Conservation (phyloP, 805 yeast genomes). For the Pichia kluyveri region DNA sequence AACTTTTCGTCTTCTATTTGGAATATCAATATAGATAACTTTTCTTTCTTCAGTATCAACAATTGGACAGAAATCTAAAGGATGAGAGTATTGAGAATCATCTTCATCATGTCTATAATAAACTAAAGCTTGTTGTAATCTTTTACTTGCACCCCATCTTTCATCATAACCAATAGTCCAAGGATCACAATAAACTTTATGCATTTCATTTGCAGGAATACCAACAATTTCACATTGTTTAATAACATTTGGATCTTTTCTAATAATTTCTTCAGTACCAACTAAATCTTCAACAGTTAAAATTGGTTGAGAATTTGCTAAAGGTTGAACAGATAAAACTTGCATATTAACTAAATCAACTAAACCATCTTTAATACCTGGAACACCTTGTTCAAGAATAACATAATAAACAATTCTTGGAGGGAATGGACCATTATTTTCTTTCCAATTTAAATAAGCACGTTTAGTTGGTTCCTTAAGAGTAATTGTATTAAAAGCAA, state of each 20-base stretch:
- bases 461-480: constrained; percentile 63
- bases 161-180: constrained; percentile 58
- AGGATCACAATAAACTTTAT: constrained; percentile 54
- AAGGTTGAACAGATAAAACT: constrained; percentile 37
- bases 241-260: constrained; percentile 63
- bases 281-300: constrained; percentile 62
- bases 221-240: constrained; percentile 68
- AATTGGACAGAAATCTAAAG: constrained; percentile 76
- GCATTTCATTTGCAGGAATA: constrained; percentile 53
- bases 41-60: constrained; percentile 63
- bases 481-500: constrained; percentile 61
- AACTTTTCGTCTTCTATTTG: constrained; percentile 63
- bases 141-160: constrained; percentile 68
- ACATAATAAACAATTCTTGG: constrained; percentile 64
- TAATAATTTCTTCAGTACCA: constrained; percentile 52
- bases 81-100: constrained; percentile 60
- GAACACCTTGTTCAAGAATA: constrained; percentile 45
- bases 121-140: constrained; percentile 75
- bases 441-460: constrained; percentile 58
- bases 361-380: constrained; percentile 64
- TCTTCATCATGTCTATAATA: constrained; percentile 70
- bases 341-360: constrained; percentile 45
- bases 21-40: constrained; percentile 69
- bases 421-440: constrained; percentile 49
- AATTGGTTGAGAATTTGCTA: constrained; percentile 65